phyloP scores from a whole-genome alignment of 768 basidiomycete species.

The Tricholoma furcatifolium region DNA sequence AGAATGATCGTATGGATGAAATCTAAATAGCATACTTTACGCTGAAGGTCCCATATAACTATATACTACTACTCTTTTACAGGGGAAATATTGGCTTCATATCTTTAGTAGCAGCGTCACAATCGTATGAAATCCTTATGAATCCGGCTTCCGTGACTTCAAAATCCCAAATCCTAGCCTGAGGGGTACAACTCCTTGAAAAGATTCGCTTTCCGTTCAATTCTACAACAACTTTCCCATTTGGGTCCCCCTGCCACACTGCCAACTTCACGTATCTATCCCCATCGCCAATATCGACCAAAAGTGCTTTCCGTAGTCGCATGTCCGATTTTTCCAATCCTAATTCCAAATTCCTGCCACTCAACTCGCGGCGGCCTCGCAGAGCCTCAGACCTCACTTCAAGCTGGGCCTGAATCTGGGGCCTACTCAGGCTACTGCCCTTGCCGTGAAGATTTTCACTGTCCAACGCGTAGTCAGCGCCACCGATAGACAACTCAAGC shows the following conservation, averaged over 20 bases:
- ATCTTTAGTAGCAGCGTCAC: not conserved
- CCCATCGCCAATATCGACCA: slow-evolving; percentile 17
- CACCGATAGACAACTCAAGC: no score
- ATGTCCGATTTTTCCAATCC: no score
- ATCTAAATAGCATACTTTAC: not conserved
- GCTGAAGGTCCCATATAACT: not conserved
- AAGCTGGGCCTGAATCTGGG: no score
- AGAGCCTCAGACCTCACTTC: no score
- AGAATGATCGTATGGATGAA: slow-evolving; percentile 17
- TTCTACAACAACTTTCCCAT: slow-evolving; percentile 20
- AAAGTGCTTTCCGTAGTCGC: slow-evolving; percentile 3
- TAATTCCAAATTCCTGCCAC: no score
- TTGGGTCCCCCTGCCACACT: slow-evolving; percentile 10
- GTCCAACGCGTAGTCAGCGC: no score
- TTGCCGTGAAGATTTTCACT: no score
- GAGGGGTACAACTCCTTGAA: slow-evolving; percentile 10
- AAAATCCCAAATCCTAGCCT: slow-evolving; percentile 20
- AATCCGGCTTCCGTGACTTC: slow-evolving; percentile 18
- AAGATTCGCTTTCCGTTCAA: slow-evolving; percentile 25
- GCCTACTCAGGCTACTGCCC: no score
- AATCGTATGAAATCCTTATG: slow-evolving; percentile 21
- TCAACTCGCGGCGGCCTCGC: no score
- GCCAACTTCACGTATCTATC: slow-evolving; percentile 12
- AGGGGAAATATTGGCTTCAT: not conserved
- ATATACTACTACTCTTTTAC: not conserved